Evolutionary conservation across 805 yeast species (phyloP).

Genomic region (Candida krabiensis): DNA sequence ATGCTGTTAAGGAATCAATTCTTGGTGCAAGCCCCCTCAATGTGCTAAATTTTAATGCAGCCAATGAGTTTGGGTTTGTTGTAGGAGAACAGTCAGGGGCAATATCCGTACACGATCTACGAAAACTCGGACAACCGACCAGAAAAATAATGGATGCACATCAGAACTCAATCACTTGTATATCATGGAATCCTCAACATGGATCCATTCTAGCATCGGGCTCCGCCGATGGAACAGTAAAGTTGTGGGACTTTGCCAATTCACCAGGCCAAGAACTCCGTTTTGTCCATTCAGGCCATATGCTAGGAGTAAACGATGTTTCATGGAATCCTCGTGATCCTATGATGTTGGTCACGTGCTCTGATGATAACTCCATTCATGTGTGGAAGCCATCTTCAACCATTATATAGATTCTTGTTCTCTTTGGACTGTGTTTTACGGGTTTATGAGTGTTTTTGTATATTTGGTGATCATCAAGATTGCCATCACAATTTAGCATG

Average conservation of each 20-base stretch:
- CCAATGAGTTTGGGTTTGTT: conserved; percentile 56
- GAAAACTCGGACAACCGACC: conserved; percentile 40
- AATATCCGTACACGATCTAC: conserved; percentile 64
- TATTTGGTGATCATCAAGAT: too few species aligned
- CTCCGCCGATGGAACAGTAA: conserved; percentile 63
- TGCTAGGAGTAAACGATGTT: conserved; percentile 81
- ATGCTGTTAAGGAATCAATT: conserved; percentile 4
- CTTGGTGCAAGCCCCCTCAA: conserved; percentile 39
- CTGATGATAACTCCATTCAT: conserved; percentile 86
- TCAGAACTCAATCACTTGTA: conserved; percentile 54
- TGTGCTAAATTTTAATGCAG: conserved; percentile 58
- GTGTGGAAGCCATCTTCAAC: conserved; percentile 66
- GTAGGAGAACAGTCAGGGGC: conserved; percentile 65
- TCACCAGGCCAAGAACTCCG: conserved; percentile 30
- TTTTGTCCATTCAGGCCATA: conserved; percentile 84
- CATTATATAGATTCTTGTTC: conserved; percentile 21
- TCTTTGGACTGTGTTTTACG: conserved; percentile 1
- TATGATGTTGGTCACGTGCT: conserved; percentile 71
- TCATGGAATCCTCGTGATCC: conserved; percentile 77
- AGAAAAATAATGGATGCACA: conserved; percentile 38
- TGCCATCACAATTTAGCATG: too few species aligned
- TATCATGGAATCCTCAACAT: conserved; percentile 70
- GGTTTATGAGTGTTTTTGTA: not conserved
- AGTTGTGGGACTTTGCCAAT: conserved; percentile 54
- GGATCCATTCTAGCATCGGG: conserved; percentile 62